Conservation (phyloP, 371 early-diverging fungal genomes). For the Mortierella sp. region DNA sequence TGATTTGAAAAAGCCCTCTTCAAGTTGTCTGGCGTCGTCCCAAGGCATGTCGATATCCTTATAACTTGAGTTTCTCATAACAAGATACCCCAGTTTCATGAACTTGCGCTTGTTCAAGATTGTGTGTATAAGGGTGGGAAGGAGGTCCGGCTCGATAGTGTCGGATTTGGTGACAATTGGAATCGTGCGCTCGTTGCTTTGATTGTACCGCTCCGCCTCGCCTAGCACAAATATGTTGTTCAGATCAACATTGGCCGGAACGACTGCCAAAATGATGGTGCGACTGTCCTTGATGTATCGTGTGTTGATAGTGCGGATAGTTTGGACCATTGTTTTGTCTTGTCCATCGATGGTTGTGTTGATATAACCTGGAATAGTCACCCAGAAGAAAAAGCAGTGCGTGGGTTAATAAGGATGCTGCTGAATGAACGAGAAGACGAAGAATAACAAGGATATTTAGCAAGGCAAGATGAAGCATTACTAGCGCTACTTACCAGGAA, state of each 20-base stretch:
- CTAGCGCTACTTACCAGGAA: no score
- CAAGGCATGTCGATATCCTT: conserved; percentile 34
- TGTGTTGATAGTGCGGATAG: conserved; percentile 36
- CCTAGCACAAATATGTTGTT: conserved; percentile 72
- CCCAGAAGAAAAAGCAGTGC: no score
- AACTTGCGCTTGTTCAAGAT: conserved; percentile 37
- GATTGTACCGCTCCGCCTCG: conserved; percentile 35
- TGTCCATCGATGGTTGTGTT: conserved; percentile 48
- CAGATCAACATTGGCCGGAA: conserved; percentile 88
- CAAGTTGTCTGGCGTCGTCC: conserved; percentile 23
- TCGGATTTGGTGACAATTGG: conserved; percentile 47
- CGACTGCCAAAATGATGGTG: conserved; percentile 88
- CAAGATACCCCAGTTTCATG: conserved; percentile 42
- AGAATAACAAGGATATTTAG: no score
- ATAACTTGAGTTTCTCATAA: conserved; percentile 40
- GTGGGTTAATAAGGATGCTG: no score
- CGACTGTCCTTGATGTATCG: conserved; percentile 38
- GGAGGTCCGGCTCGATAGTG: conserved; percentile 29
- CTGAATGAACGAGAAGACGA: no score
- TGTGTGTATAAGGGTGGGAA: conserved; percentile 28
- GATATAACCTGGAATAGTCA: no score
- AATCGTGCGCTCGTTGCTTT: conserved; percentile 33
- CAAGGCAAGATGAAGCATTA: no score
- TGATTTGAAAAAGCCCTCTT: conserved; percentile 32
- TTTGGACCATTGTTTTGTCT: conserved; percentile 24